Percentiles rank a stretch among this genome's conserved stretches.
These are phyloP conservation scores for Tuber brumale DNA, from an alignment of 495 filamentous ascomycete species.

Conservation along the genomic window DNA sequence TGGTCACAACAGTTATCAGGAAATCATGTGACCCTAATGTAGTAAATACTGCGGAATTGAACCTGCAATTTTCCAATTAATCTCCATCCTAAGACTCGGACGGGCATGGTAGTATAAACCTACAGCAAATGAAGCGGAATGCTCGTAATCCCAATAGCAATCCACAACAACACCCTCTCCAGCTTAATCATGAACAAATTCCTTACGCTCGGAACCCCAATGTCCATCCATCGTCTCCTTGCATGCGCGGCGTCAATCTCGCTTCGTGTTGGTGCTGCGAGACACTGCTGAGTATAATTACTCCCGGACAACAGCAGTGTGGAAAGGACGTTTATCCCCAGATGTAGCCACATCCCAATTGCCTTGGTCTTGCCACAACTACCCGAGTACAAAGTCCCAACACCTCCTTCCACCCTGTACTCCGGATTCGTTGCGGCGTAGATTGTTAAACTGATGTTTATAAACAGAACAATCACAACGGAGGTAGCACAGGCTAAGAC, in stretches of 20 bases:
- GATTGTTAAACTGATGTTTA: conserved; percentile 5
- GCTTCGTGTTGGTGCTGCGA: conserved; percentile 7
- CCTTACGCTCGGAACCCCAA: conserved; percentile 14
- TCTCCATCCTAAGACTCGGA: background rate
- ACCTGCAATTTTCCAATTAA: conserved; percentile 6
- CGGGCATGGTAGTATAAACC: background rate
- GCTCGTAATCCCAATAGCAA: conserved; percentile 2
- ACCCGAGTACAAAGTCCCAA: conserved; percentile 4
- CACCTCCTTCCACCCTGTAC: background rate
- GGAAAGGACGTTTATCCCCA: conserved; percentile 1
- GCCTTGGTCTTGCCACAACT: conserved; percentile 1
- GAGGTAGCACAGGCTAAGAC: background rate
- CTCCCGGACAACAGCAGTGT: conserved; percentile 4
- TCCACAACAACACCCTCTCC: conserved; percentile 7
- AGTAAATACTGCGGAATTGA: conserved; percentile 40
- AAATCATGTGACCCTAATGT: conserved; percentile 9
- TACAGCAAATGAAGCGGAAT: conserved; percentile 13
- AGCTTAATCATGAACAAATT: conserved; percentile 4
- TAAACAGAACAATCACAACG: background rate
- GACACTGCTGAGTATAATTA: conserved; percentile 17
- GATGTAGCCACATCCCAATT: background rate
- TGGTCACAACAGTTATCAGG: background rate
- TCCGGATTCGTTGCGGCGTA: background rate
- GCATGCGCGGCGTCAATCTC: conserved; percentile 16
- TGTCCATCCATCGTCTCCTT: conserved; percentile 14